Evolutionary conservation across 495 filamentous ascomycete species (phyloP).

Genomic region (Aspergillus panamensis): DNA sequence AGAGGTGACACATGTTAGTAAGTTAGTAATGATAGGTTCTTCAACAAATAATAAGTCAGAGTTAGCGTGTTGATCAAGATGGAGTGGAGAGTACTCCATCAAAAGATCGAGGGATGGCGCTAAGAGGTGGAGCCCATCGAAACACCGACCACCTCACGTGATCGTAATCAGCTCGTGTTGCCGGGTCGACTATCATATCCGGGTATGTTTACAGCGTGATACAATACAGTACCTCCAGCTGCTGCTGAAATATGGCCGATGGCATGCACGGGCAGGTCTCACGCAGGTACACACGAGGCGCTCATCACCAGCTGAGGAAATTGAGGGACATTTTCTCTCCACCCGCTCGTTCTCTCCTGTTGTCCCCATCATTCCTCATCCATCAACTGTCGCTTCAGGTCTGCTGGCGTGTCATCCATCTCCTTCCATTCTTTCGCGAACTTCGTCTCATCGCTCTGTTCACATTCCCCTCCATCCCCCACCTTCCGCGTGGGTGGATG

Average conservation of each 20-base stretch:
- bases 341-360: conserved; percentile 21
- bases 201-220: background rate
- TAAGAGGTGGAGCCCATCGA: too few relatives aligned
- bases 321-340: conserved; percentile 3
- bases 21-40: background rate
- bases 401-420: conserved; percentile 8
- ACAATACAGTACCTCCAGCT: too few relatives aligned
- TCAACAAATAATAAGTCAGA: background rate
- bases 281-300: conserved; percentile 10
- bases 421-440: conserved; percentile 19
- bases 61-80: too few relatives aligned
- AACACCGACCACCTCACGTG: background rate
- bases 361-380: conserved; percentile 18
- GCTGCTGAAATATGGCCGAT: too few relatives aligned
- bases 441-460: conserved; percentile 6
- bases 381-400: background rate
- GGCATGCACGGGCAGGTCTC: background rate
- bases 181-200: background rate
- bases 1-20: background rate
- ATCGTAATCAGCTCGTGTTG: background rate
- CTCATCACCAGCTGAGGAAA: background rate
- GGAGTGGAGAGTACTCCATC: too few relatives aligned
- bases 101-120: too few relatives aligned
- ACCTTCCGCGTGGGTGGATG: conserved; percentile 35
- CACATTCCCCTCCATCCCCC: conserved; percentile 35